Conservation (phyloP, 768 basidiomycete genomes). For the Cantharellus anzutake region DNA sequence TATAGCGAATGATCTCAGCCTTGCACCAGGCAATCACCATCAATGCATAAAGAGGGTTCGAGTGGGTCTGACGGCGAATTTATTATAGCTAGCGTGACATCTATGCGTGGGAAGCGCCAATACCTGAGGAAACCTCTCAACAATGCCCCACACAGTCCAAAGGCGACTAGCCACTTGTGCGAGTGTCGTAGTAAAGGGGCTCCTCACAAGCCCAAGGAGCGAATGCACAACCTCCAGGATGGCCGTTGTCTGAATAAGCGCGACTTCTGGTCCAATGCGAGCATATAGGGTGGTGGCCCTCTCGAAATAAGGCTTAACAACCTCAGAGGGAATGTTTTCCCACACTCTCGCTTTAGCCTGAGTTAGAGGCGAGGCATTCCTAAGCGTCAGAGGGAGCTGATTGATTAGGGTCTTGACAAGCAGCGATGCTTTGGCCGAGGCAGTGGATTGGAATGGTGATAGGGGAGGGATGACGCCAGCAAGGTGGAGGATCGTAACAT, state of each 20-base stretch:
- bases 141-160: conserved; percentile 72
- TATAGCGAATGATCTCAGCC: conserved; percentile 83
- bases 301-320: conserved; percentile 18
- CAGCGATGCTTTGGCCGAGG: too few relatives aligned
- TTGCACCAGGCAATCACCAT: conserved; percentile 89
- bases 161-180: conserved; percentile 70
- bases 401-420: background rate
- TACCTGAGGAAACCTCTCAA: conserved; percentile 42
- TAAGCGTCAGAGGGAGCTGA: background rate
- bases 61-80: conserved; percentile 29
- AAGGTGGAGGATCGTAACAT: conserved; percentile 32
- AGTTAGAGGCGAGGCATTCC: background rate
- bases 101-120: conserved; percentile 12
- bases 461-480: conserved; percentile 19
- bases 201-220: conserved; percentile 58
- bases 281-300: conserved; percentile 39
- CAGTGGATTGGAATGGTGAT: too few relatives aligned
- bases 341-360: background rate
- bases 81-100: background rate
- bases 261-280: conserved; percentile 39
- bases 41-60: conserved; percentile 63
- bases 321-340: background rate
- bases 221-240: conserved; percentile 71
- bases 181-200: conserved; percentile 50
- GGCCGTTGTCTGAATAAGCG: conserved; percentile 69